Base-by-base conservation (phyloP, 2,329 filamentous ascomycete species). In the Hortaea sp. region DNA sequence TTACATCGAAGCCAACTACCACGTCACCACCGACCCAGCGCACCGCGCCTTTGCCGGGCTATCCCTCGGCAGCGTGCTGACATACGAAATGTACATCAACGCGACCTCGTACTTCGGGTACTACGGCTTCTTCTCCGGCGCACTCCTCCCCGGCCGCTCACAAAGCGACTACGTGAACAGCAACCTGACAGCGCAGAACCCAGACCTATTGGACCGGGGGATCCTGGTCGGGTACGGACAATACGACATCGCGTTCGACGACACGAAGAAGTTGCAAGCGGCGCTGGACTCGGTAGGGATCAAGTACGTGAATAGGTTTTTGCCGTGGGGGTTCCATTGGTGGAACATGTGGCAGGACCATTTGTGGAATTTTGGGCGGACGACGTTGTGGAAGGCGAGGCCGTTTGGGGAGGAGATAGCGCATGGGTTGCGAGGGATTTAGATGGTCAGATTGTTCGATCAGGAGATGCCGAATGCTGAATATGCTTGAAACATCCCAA, bases 1-100 rank as follows among this genome's bases (percentile, higher is more conserved):
- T 5, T 45, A 39, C 35, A 40, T 45, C 37, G 43, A 45, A 20
- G n/a, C n/a, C 27, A 45, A 34, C 20, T 45, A 45, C 29, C 43
- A 37, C 43, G 43, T 37, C 20, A 39, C 43, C 35, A 39, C 27
- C 11, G 43, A 45, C 37, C 43, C 43, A 29, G 37, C 39, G 27
- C 35, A 40, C 5, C 43, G 43, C 12, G 43, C 43, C 13, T 45
- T 45, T 37, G 43, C 43, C 5, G 43, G 43, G 2, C 27, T 45
- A 34, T 45, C 43, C 6, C 28, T 45, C 13, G 43, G 43, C 4
- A 39, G 35, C 12, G 35, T 30, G 13, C 29, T 45, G 43, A 45
- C 43, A 5, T 45, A 45, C 13, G 43, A 45, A 30, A 45, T 45
- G 43, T 45, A 45, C 37, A 45, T 45, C 10, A 45, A 45, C 43